Evolutionary conservation across 2,329 filamentous ascomycete species (phyloP).

Genomic region (Paraconiothyrium sp.): DNA sequence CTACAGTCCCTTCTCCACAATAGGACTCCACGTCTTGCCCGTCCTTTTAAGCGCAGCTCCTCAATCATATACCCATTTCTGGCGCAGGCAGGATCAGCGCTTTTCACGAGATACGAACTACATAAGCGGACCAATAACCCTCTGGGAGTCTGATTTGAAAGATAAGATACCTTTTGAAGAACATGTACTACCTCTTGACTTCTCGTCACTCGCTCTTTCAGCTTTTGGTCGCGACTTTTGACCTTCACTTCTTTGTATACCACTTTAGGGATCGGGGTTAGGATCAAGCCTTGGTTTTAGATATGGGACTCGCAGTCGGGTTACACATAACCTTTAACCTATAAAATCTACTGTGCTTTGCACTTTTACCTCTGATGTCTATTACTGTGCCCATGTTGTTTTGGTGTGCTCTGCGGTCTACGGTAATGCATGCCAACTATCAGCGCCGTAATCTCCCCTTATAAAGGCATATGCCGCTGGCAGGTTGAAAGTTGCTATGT

Average conservation of each 20-base stretch:
- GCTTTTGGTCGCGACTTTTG: conserved; percentile 12
- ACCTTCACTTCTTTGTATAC: conserved; percentile 37
- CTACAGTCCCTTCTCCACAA: conserved; percentile 23
- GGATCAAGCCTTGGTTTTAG: conserved; percentile 21
- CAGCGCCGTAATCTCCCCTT: too few species aligned
- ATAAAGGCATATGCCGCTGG: too few species aligned
- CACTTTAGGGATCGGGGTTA: conserved; percentile 26
- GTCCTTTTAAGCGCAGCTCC: conserved; percentile 35
- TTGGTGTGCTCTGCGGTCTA: too few species aligned
- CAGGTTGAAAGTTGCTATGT: too few species aligned
- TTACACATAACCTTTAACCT: conserved; percentile 27
- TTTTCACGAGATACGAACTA: conserved; percentile 50
- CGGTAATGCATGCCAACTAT: too few species aligned
- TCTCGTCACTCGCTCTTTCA: conserved; percentile 40
- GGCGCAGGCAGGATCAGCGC: conserved; percentile 52
- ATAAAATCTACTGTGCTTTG: conserved; percentile 17
- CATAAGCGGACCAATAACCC: conserved; percentile 34
- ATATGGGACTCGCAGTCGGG: conserved; percentile 23
- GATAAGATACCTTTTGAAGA: conserved; percentile 20
- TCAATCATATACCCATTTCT: conserved; percentile 44
- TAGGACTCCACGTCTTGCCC: conserved; percentile 24
- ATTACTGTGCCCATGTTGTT: neutral
- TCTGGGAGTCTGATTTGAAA: conserved; percentile 24
- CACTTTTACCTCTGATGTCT: neutral
- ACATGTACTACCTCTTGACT: conserved; percentile 20